These are phyloP conservation scores for Margaritispora aquatica DNA, from an alignment of 495 filamentous ascomycete species.

Conservation along the genomic window DNA sequence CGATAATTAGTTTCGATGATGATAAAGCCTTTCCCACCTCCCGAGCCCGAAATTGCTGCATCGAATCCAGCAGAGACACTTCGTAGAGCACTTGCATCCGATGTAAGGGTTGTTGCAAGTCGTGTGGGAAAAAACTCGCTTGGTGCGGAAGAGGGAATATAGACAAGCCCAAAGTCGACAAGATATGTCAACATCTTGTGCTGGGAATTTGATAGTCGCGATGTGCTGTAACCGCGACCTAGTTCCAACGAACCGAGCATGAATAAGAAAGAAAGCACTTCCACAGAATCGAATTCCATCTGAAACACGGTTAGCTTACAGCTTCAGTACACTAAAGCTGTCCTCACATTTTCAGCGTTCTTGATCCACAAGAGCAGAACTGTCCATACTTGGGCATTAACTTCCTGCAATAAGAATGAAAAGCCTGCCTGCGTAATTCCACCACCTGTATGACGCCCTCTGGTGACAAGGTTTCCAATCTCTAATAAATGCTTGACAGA, in stretches of 20 bases:
- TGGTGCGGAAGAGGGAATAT: conserved; percentile 41
- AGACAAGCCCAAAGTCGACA: conserved; percentile 86
- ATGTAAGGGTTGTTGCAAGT: conserved; percentile 89
- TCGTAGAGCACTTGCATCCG: conserved; percentile 65
- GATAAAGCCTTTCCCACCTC: conserved; percentile 69
- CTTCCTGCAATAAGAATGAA: conserved; percentile 87
- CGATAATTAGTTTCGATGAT: conserved; percentile 99
- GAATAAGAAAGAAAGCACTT: conserved; percentile 93
- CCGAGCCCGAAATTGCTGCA: conserved; percentile 38
- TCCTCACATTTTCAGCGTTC: conserved; percentile 54
- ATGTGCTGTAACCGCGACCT: conserved; percentile 79
- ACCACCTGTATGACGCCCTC: conserved; percentile 44
- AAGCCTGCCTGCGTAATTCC: conserved; percentile 89
- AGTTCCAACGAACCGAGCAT: conserved; percentile 91
- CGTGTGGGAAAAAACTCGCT: conserved; percentile 89
- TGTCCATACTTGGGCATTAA: conserved; percentile 95
- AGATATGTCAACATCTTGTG: conserved; percentile 80
- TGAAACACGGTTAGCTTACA: conserved; percentile 27
- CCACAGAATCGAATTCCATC: conserved; percentile 77
- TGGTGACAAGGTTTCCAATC: conserved; percentile 71
- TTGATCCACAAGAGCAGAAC: conserved; percentile 90
- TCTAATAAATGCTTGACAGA: conserved; percentile 79
- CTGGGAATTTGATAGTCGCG: conserved; percentile 70
- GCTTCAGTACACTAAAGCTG: background rate
- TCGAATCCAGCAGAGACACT: conserved; percentile 50